These are phyloP conservation scores for Torrubiellomyces zombiae DNA, from an alignment of 2,329 filamentous ascomycete genomes.

Conservation along the genomic window DNA sequence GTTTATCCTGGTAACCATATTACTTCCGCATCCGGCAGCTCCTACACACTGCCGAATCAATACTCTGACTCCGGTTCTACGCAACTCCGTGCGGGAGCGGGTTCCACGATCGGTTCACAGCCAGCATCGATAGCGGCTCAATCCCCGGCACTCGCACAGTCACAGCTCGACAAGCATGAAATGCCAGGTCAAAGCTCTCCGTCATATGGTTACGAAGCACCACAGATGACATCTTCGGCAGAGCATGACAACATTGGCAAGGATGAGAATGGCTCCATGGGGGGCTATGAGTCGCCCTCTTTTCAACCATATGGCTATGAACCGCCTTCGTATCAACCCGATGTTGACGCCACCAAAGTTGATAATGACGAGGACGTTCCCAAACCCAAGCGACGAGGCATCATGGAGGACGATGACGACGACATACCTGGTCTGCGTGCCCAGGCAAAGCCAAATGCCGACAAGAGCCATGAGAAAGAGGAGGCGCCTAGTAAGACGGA, in stretches of 20 bases:
- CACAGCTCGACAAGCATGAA: too few relatives aligned
- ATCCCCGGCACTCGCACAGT: too few relatives aligned
- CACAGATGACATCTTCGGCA: conserved; percentile 14
- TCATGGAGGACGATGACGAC: conserved; percentile 72
- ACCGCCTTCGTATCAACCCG: conserved; percentile 39
- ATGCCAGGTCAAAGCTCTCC: too few relatives aligned
- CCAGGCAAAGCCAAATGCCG: conserved; percentile 44
- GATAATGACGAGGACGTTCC: conserved; percentile 29
- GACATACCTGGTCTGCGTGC: conserved; percentile 36
- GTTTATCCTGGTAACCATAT: conserved; percentile 10
- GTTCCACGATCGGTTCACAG: too few relatives aligned
- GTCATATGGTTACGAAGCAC: conserved; percentile 35
- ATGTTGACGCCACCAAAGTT: conserved; percentile 20
- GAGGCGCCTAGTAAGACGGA: conserved; percentile 77
- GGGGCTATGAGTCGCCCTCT: conserved; percentile 43
- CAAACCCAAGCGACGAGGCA: conserved; percentile 56
- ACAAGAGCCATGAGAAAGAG: conserved; percentile 63
- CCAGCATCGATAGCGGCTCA: too few relatives aligned
- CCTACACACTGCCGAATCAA: too few relatives aligned
- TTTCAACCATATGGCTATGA: conserved; percentile 44
- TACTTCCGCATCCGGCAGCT: too few relatives aligned
- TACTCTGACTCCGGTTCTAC: too few relatives aligned
- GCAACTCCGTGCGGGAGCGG: too few relatives aligned
- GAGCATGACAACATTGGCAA: conserved; percentile 6
- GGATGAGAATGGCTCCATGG: conserved; percentile 14